Evolutionary conservation across 1,284 basidiomycete genomes (phyloP), one percentile per base, ranked within the genome.

Genomic region (Gymnopus androsaceus): DNA sequence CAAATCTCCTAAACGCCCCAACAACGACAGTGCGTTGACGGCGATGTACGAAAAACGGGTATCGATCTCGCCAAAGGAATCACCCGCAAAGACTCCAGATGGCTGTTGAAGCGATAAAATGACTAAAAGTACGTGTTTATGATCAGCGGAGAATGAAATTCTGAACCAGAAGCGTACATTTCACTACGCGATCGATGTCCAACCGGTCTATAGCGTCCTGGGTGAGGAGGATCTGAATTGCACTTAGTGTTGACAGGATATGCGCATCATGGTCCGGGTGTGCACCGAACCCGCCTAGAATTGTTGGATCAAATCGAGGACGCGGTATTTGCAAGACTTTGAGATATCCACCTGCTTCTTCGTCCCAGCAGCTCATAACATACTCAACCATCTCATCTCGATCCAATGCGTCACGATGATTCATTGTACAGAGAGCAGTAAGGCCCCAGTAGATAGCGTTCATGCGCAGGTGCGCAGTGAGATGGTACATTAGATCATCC

Each of bases 401-500:
- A 61, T 90, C 81, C 19, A 99, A 74, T 0, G 91, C 92, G 47
- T 95, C 88, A 44, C 84, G 77, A 25, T 81, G 82, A 0, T 81
- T 83, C 85, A 99, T 89, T 28, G 95, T 79, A 48, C 82, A 88
- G 3, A 97, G 75, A 0, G 96, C 94, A 0, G 90, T 93, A 25
- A 96, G 77, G 9, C 94, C 96, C 96, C 96, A 99, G 72, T 98
- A 99, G 15, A 98, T 81, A 8, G 95, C 96, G 70, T 98, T 99
- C 73, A 98, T 80, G 8, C 96, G 92, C 7, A 99, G 81, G 72
- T 99, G 96, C 7, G 94, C 82, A 0, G 95, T 97, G 42, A 96
- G 80, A 71, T 98, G 93, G 75, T 98, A 99, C 1, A 84, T 80
- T n/a, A 96, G 79, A 63, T 94, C 92, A 76, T 94, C 84, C 60